Conservation (phyloP, 2,329 filamentous ascomycete genomes). For the Hypoxylon rubiginosum region DNA sequence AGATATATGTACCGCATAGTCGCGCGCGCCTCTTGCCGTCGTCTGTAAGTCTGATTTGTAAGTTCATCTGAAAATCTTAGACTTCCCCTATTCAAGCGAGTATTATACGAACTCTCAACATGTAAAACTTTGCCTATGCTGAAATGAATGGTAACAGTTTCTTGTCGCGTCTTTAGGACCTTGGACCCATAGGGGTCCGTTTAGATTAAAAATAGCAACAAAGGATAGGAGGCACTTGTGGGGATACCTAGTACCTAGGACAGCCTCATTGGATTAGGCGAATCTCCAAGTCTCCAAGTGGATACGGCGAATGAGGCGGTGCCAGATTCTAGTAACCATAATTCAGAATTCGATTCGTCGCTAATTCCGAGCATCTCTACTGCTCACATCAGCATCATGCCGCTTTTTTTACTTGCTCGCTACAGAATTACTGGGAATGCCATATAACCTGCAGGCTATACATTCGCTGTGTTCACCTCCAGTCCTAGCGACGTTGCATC, state of each 20-base stretch:
- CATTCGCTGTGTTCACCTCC: conserved; percentile 3
- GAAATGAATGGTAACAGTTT: conserved; percentile 8
- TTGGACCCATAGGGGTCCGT: conserved; percentile 21
- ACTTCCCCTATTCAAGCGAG: neutral
- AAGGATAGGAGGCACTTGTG: conserved; percentile 26
- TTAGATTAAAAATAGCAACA: conserved; percentile 36
- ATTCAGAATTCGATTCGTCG: no score
- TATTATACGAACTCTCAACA: neutral
- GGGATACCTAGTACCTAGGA: no score
- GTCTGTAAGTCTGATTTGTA: neutral
- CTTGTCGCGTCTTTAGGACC: conserved; percentile 15
- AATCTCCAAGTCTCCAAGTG: conserved; percentile 13
- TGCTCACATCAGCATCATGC: conserved; percentile 27
- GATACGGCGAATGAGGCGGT: conserved; percentile 35
- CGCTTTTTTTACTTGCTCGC: neutral
- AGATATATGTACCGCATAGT: conserved; percentile 10
- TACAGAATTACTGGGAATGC: neutral
- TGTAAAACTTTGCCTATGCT: neutral
- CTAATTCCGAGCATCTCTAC: conserved; percentile 22
- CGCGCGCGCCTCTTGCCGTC: neutral
- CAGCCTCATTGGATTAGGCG: conserved; percentile 35
- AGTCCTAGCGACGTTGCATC: conserved; percentile 28
- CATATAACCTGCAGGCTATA: conserved; percentile 6
- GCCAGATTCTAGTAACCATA: conserved; percentile 15
- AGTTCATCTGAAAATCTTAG: neutral